Evolutionary conservation across 148 eudicot genomes (phyloP).

Genomic region (Limonium bicolor): DNA sequence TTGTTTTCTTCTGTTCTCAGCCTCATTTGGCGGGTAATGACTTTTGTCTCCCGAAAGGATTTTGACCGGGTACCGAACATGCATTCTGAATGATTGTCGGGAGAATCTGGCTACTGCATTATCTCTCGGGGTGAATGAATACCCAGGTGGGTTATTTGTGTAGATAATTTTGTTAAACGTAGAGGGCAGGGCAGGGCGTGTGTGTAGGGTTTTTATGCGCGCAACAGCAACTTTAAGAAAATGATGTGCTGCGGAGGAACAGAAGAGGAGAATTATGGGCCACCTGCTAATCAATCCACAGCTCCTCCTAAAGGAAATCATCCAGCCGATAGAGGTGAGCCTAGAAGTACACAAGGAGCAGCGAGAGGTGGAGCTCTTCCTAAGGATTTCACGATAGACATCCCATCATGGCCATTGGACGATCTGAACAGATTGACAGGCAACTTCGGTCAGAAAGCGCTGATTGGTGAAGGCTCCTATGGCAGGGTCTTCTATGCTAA

Average conservation of each 20-base stretch:
- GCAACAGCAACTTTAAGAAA: constrained; percentile 21
- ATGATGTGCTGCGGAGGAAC: constrained; percentile 80
- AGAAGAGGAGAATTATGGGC: constrained; percentile 52
- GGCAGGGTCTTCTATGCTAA: constrained; percentile 65
- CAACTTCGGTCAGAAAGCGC: constrained; percentile 46
- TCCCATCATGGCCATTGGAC: constrained; percentile 39
- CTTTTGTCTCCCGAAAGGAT: too few relatives aligned
- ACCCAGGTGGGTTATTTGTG: too few relatives aligned
- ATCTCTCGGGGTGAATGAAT: too few relatives aligned
- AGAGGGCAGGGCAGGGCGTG: too few relatives aligned
- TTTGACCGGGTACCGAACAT: too few relatives aligned
- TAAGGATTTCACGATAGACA: constrained; percentile 54
- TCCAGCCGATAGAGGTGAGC: constrained; percentile 53
- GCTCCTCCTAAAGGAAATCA: constrained; percentile 55
- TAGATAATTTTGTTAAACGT: too few relatives aligned
- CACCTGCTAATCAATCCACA: constrained; percentile 41
- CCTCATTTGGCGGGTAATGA: too few relatives aligned
- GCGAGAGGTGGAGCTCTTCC: constrained; percentile 38
- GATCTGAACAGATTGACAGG: constrained; percentile 41
- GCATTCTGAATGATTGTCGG: too few relatives aligned
- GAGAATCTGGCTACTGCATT: too few relatives aligned
- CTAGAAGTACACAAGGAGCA: constrained; percentile 21
- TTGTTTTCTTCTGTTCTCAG: too few relatives aligned
- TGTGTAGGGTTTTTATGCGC: too few relatives aligned
- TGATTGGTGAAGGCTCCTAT: constrained; percentile 83